phyloP scores from a whole-genome alignment of 352 stramenopile species.

The Phytophthora megakarya region DNA sequence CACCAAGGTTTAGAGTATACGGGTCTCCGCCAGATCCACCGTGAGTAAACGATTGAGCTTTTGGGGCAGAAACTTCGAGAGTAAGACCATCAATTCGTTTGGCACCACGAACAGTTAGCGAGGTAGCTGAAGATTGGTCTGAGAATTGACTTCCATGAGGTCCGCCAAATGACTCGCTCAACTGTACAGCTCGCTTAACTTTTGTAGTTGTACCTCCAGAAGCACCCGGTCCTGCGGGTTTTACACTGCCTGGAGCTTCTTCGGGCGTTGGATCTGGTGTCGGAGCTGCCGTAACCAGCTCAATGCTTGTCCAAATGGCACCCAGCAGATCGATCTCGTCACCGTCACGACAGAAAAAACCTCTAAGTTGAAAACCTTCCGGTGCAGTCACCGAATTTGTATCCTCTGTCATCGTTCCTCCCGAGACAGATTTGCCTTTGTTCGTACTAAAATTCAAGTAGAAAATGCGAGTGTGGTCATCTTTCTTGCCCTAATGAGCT shows the following conservation, averaged over 20 bases:
- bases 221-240: neutral
- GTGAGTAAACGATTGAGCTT: conserved; percentile 20
- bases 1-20: conserved; percentile 16
- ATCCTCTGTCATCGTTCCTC: conserved; percentile 21
- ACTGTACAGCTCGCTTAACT: neutral
- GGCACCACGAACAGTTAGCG: conserved; percentile 18
- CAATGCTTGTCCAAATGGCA: conserved; percentile 25
- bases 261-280: neutral
- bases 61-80: conserved; percentile 17
- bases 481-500: conserved; percentile 29
- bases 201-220: neutral
- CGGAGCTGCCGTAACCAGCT: neutral
- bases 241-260: neutral
- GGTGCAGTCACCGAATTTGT: conserved; percentile 13
- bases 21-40: conserved; percentile 24
- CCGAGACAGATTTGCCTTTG: conserved; percentile 24
- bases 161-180: conserved; percentile 27
- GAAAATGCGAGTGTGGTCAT: conserved; percentile 27
- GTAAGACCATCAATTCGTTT: conserved; percentile 23
- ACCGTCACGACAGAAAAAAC: conserved; percentile 31
- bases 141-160: conserved; percentile 27
- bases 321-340: conserved; percentile 32
- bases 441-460: conserved; percentile 33
- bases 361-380: conserved; percentile 20
- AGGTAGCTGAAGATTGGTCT: conserved; percentile 18